These are phyloP conservation scores for Fusarium robinianum DNA, from an alignment of 2,329 filamentous ascomycete species.

Conservation along the genomic window DNA sequence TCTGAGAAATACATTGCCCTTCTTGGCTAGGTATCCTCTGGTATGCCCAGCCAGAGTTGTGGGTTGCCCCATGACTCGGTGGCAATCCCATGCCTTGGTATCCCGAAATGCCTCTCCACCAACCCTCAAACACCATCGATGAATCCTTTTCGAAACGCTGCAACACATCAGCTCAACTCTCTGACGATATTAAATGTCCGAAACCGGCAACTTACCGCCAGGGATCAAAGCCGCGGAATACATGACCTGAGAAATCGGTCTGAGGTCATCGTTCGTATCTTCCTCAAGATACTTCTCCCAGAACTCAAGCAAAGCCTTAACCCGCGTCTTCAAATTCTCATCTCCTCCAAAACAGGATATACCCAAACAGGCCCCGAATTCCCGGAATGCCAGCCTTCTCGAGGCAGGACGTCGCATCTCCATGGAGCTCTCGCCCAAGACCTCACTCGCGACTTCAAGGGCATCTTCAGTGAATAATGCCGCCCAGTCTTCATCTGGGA, in stretches of 20 bases:
- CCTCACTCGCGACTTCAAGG: slow-evolving; percentile 32
- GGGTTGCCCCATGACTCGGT: too few relatives aligned
- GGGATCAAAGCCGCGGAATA: slow-evolving; percentile 59
- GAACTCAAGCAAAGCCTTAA: slow-evolving; percentile 39
- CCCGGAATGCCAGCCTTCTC: slow-evolving; percentile 55
- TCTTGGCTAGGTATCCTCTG: too few relatives aligned
- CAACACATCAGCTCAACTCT: background rate
- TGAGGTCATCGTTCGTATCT: slow-evolving; percentile 45
- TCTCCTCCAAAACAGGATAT: slow-evolving; percentile 46
- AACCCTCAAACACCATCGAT: too few relatives aligned
- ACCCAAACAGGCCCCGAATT: slow-evolving; percentile 58
- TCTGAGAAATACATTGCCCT: too few relatives aligned
- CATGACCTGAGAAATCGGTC: slow-evolving; percentile 61
- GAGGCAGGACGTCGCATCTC: slow-evolving; percentile 32
- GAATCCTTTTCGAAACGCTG: slow-evolving; percentile 13
- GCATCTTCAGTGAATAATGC: slow-evolving; percentile 40
- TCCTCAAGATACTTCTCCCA: slow-evolving; percentile 44
- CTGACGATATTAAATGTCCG: fast-evolving
- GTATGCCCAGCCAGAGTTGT: too few relatives aligned
- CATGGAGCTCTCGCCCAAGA: slow-evolving; percentile 26
- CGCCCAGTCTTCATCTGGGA: slow-evolving; percentile 54
- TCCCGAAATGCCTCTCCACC: too few relatives aligned
- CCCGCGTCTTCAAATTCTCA: slow-evolving; percentile 36
- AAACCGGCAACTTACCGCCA: slow-evolving; percentile 52
- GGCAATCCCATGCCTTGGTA: too few relatives aligned